These are phyloP conservation scores for Paramyrothecium roridum DNA, from an alignment of 2,329 filamentous ascomycete genomes.

Conservation along the genomic window DNA sequence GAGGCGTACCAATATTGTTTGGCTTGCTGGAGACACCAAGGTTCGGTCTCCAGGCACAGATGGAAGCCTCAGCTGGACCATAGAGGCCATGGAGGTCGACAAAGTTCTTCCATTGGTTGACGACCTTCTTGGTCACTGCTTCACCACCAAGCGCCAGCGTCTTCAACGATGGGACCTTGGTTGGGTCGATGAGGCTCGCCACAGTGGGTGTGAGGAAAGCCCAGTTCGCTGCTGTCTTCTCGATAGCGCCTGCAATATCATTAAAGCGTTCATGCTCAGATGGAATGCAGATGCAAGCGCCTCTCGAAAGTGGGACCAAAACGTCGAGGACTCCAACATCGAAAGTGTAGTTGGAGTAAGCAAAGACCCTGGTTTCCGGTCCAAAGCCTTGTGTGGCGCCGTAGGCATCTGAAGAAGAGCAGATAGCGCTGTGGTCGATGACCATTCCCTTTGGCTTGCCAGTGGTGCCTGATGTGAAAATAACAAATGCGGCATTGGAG, in stretches of 20 bases:
- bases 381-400: neutral
- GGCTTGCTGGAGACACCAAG: neutral
- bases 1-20: neutral
- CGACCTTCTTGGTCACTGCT: neutral
- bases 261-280: conserved; percentile 9
- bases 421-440: conserved; percentile 6
- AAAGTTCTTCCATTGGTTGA: neutral
- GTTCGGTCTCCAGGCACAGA: neutral
- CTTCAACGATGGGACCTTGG: conserved; percentile 5
- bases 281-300: conserved; percentile 9
- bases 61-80: conserved; percentile 2
- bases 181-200: conserved; percentile 1
- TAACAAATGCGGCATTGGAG: conserved; percentile 5
- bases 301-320: conserved; percentile 4
- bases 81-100: conserved; percentile 25
- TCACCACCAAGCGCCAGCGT: conserved; percentile 5
- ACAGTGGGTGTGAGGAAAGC: conserved; percentile 8
- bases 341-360: conserved; percentile 11
- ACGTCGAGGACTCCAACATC: conserved; percentile 8
- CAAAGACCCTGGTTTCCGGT: neutral
- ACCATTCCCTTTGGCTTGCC: conserved; percentile 12
- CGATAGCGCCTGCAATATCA: conserved; percentile 5
- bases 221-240: conserved; percentile 4
- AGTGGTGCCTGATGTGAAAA: conserved; percentile 12
- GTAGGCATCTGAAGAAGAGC: neutral